Conservation (phyloP, 176 grass and related monocot species). For the Rhipidocladum racemiflorum region DNA sequence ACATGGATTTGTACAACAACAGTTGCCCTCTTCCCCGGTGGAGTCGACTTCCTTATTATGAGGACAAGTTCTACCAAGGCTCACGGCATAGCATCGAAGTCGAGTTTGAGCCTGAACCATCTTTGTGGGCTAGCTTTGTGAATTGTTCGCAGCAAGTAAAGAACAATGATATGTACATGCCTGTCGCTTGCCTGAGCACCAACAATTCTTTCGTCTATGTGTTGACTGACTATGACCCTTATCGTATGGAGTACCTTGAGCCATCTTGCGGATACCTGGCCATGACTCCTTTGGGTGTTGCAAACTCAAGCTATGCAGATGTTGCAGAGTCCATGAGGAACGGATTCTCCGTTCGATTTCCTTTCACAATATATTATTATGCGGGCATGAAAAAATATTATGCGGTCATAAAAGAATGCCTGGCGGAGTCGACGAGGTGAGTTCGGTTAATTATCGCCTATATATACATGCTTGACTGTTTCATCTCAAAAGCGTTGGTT, state of each 20-base stretch:
- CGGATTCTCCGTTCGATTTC: constrained; percentile 1
- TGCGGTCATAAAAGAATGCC: not conserved
- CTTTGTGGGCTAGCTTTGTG: not conserved
- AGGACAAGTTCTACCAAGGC: no score
- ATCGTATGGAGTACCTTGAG: not conserved
- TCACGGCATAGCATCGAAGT: no score
- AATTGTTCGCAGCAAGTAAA: constrained; percentile 13
- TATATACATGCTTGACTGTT: not conserved
- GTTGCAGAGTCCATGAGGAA: not conserved
- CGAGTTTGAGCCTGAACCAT: fast-evolving
- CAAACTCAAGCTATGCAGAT: constrained; percentile 4
- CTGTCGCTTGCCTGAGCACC: constrained; percentile 16
- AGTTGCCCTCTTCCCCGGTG: constrained; percentile 17
- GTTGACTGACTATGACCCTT: fast-evolving
- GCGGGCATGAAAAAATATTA: no score
- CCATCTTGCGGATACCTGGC: constrained; percentile 41
- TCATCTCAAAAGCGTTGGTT: not conserved
- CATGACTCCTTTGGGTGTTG: not conserved
- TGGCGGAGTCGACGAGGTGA: fast-evolving
- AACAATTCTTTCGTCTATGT: constrained; percentile 32
- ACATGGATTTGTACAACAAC: not conserved
- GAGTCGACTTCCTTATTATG: not conserved
- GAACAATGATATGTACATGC: not conserved
- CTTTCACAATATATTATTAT: not conserved
- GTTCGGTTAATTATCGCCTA: not conserved